These are phyloP conservation scores for Ustilago cynodontis DNA, from an alignment of 1,284 basidiomycete genomes.

Conservation along the genomic window DNA sequence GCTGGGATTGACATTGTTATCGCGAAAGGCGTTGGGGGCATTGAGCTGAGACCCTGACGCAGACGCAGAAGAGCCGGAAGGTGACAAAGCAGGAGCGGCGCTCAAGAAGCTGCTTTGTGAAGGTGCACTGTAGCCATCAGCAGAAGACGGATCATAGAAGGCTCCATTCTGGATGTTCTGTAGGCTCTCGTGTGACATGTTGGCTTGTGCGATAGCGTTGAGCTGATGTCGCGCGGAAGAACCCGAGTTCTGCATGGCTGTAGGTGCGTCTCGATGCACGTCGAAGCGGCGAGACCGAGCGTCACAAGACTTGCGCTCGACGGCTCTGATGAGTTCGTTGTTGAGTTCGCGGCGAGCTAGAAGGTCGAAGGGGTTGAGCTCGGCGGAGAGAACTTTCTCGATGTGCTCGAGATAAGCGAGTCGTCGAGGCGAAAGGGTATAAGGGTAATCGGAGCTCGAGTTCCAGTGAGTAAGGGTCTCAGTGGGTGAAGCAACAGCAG, in stretches of 20 bases:
- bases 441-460: background rate
- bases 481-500: constrained; percentile 28
- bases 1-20: constrained; percentile 31
- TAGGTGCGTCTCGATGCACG: constrained; percentile 11
- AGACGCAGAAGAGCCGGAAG: constrained; percentile 12
- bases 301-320: constrained; percentile 11
- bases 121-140: constrained; percentile 50
- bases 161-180: constrained; percentile 13
- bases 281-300: constrained; percentile 12
- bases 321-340: background rate
- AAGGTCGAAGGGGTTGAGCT: constrained; percentile 44
- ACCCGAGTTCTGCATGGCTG: constrained; percentile 35
- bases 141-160: constrained; percentile 52
- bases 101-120: constrained; percentile 34
- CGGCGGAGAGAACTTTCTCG: constrained; percentile 37
- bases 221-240: background rate
- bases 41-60: constrained; percentile 17
- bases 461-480: constrained; percentile 20
- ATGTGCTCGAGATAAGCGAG: constrained; percentile 36
- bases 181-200: background rate
- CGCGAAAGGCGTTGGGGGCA: constrained; percentile 31
- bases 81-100: constrained; percentile 22
- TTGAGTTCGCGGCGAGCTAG: constrained; percentile 23
- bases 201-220: constrained; percentile 10
- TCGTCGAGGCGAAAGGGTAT: constrained; percentile 17